Evolutionary conservation across 305 asterid genomes (phyloP).

Genomic region (Fraxinus floribunda): DNA sequence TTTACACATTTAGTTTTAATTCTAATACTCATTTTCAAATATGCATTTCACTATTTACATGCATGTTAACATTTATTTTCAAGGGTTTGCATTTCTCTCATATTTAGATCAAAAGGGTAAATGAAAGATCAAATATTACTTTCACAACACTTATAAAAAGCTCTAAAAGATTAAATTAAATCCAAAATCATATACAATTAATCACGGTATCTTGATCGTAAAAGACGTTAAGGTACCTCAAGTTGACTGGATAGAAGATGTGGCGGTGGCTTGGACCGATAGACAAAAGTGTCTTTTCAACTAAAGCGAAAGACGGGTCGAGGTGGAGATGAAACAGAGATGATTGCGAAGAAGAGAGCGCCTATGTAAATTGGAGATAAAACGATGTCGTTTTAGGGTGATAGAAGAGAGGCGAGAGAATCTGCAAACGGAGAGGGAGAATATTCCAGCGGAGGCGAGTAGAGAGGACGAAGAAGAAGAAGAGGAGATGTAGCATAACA

Average conservation of each 20-base stretch:
- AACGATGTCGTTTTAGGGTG: constrained; percentile 48
- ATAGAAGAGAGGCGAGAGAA: constrained; percentile 25
- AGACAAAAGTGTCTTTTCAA: constrained; percentile 42
- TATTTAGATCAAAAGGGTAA: too few species aligned
- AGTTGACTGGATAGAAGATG: constrained; percentile 57
- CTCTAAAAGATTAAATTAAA: background rate
- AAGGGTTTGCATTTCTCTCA: too few species aligned
- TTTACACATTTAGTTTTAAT: too few species aligned
- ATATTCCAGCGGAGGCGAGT: constrained; percentile 53
- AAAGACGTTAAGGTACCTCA: constrained; percentile 36
- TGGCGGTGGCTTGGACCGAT: constrained; percentile 65
- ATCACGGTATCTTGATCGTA: background rate
- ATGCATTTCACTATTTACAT: too few species aligned
- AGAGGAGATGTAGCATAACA: constrained; percentile 51
- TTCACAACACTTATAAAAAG: too few species aligned
- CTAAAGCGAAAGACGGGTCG: constrained; percentile 41
- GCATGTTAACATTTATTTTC: too few species aligned
- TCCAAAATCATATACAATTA: background rate
- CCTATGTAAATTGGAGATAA: constrained; percentile 38
- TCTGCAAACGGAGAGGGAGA: constrained; percentile 60
- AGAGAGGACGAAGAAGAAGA: constrained; percentile 33
- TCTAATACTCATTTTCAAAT: too few species aligned
- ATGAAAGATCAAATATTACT: too few species aligned
- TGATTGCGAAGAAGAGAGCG: constrained; percentile 30
- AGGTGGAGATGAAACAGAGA: constrained; percentile 8